Percentiles rank a stretch among this genome's conserved stretches.
phyloP scores from a whole-genome alignment of 2,329 filamentous ascomycete species.

The Tolypocladium cylindrosporum region DNA sequence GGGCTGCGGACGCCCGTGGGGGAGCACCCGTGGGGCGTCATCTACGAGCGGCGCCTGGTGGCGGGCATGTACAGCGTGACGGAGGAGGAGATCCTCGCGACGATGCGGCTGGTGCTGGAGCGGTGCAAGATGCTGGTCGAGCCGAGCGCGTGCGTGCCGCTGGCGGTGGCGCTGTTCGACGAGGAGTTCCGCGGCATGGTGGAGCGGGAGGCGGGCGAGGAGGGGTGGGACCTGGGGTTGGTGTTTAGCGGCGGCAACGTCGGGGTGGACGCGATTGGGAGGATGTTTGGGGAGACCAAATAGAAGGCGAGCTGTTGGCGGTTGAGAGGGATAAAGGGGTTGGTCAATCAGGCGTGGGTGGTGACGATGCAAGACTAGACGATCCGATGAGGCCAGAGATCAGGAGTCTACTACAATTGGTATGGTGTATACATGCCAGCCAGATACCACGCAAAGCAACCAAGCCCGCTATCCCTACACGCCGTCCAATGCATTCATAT shows the following conservation, averaged over 20 bases:
- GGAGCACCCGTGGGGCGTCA: constrained; percentile 62
- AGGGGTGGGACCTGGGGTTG: constrained; percentile 62
- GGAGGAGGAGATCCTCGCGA: constrained; percentile 71
- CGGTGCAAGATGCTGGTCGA: constrained; percentile 86
- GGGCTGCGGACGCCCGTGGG: constrained; percentile 80
- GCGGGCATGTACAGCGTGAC: constrained; percentile 60
- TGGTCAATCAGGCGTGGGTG: not conserved
- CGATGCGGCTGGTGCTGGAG: constrained; percentile 73
- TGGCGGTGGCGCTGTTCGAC: constrained; percentile 76
- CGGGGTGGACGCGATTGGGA: constrained; percentile 40
- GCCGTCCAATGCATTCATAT: constrained; percentile 3
- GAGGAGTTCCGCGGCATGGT: constrained; percentile 70
- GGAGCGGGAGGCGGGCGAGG: constrained; percentile 57
- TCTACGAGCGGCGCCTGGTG: constrained; percentile 63
- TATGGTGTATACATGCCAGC: not conserved
- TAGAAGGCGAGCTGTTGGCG: not conserved
- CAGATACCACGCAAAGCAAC: not conserved
- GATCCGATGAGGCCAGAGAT: not conserved
- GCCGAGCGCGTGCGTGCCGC: constrained; percentile 73
- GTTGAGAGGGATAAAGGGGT: not conserved
- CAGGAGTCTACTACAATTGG: not conserved
- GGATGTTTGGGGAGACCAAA: constrained; percentile 28
- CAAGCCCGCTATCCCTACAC: not conserved
- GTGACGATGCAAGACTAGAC: not conserved
- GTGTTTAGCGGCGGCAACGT: constrained; percentile 54